A percentile compares a stretch with the other conserved stretches of the same genome.
Evolutionary conservation across 2,329 filamentous ascomycete species (phyloP).

Genomic region (Neofusicoccum sp.): DNA sequence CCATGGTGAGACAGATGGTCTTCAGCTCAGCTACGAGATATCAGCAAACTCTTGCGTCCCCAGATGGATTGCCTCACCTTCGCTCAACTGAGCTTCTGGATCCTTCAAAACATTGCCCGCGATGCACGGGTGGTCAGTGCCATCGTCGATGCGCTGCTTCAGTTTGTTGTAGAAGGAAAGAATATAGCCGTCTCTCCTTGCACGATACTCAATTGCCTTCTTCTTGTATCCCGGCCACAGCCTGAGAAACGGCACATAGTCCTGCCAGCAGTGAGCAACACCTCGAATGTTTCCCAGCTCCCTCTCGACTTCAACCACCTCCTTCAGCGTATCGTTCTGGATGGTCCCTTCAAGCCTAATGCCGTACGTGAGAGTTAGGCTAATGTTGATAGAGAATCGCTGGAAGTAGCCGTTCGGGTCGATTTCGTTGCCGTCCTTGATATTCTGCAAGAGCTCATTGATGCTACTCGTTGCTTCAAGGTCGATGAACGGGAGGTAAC

Average conservation of each 20-base stretch:
- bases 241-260: constrained; percentile 16
- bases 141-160: constrained; percentile 1
- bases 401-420: constrained; percentile 15
- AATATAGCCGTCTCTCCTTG: constrained; percentile 9
- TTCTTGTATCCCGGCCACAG: background rate
- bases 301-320: constrained; percentile 7
- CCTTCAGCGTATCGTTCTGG: constrained; percentile 5
- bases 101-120: constrained; percentile 12
- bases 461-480: constrained; percentile 17
- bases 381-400: constrained; percentile 16
- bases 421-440: background rate
- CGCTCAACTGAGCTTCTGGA: background rate
- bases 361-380: constrained; percentile 4
- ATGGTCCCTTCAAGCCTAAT: constrained; percentile 5
- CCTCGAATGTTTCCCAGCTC: constrained; percentile 2
- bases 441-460: constrained; percentile 9
- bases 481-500: constrained; percentile 15
- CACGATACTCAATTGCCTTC: constrained; percentile 1
- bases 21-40: constrained; percentile 3
- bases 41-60: background rate
- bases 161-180: background rate
- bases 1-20: constrained; percentile 10
- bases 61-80: background rate
- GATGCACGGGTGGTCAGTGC: constrained; percentile 13
- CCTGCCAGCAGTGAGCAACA: constrained; percentile 14